Percentiles rank a stretch among this genome's conserved stretches.
These are phyloP conservation scores for Metarhizium robertsii DNA, from an alignment of 2,329 filamentous ascomycete species.

Conservation along the genomic window DNA sequence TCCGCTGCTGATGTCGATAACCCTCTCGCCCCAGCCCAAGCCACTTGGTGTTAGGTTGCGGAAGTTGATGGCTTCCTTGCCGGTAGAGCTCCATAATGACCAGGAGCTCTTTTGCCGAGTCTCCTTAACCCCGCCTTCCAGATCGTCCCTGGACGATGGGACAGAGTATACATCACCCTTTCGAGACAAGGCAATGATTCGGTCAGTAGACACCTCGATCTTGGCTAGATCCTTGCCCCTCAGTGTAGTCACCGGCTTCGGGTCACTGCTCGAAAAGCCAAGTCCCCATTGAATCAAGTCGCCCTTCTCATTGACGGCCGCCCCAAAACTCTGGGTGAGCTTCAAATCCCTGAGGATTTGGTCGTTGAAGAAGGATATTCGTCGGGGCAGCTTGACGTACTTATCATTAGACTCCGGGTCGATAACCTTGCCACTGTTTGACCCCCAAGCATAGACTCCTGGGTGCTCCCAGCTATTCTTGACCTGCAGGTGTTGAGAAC, in stretches of 20 bases:
- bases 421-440: slow-evolving; percentile 75
- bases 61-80: slow-evolving; percentile 50
- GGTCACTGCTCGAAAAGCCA: slow-evolving; percentile 57
- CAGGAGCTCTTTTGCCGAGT: slow-evolving; percentile 50
- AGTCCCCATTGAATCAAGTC: slow-evolving; percentile 88
- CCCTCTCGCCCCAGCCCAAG: slow-evolving; percentile 59
- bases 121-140: slow-evolving; percentile 51
- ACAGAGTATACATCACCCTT: slow-evolving; percentile 77
- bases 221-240: slow-evolving; percentile 72
- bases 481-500: slow-evolving; percentile 80
- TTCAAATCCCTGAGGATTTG: slow-evolving; percentile 81
- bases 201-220: slow-evolving; percentile 69
- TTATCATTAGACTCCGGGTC: slow-evolving; percentile 72
- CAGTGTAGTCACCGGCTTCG: slow-evolving; percentile 60
- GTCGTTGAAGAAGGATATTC: slow-evolving; percentile 75
- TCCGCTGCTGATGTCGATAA: slow-evolving; percentile 67
- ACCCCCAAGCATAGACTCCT: slow-evolving; percentile 90
- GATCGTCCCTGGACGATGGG: slow-evolving; percentile 65
- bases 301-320: slow-evolving; percentile 77
- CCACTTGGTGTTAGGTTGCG: slow-evolving; percentile 58
- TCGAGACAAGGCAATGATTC: slow-evolving; percentile 69
- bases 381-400: slow-evolving; percentile 69
- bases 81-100: slow-evolving; percentile 56
- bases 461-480: slow-evolving; percentile 74
- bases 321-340: slow-evolving; percentile 71